Evolutionary conservation across 2,329 filamentous ascomycete genomes (phyloP).

Genomic region (Talaromyces sp.): DNA sequence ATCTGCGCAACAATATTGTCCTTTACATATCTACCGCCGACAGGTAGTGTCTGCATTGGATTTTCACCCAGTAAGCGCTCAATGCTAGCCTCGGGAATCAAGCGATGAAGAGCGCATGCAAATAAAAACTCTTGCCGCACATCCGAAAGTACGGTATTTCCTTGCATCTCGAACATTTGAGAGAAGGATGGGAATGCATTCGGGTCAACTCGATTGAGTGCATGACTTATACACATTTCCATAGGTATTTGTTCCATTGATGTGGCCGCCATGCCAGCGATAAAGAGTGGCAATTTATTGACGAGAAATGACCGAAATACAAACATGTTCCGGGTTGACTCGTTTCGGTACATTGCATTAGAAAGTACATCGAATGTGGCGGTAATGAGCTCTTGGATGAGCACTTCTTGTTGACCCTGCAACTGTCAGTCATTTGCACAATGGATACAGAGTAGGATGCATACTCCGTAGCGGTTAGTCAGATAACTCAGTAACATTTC

Average conservation of each 20-base stretch:
- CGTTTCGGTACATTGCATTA: slow-evolving; percentile 74
- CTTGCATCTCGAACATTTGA: slow-evolving; percentile 60
- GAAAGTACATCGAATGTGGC: slow-evolving; percentile 87
- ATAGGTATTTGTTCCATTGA: slow-evolving; percentile 59
- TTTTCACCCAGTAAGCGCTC: slow-evolving; percentile 79
- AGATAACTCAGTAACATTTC: slow-evolving; percentile 72
- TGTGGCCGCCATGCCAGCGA: slow-evolving; percentile 56
- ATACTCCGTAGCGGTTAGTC: slow-evolving; percentile 76
- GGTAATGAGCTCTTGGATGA: slow-evolving; percentile 77
- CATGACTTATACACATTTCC: slow-evolving; percentile 64
- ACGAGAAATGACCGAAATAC: slow-evolving; percentile 83
- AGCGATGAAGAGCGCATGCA: slow-evolving; percentile 79
- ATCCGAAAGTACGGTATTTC: slow-evolving; percentile 58
- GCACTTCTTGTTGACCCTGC: slow-evolving; percentile 71
- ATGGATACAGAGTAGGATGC: slow-evolving; percentile 19
- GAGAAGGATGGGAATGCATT: slow-evolving; percentile 63
- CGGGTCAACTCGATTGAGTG: slow-evolving; percentile 60
- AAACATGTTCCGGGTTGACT: slow-evolving; percentile 60
- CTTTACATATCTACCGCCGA: slow-evolving; percentile 70
- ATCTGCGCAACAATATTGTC: slow-evolving; percentile 77
- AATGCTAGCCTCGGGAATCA: slow-evolving; percentile 76
- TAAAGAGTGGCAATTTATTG: slow-evolving; percentile 63
- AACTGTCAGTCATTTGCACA: slow-evolving; percentile 10
- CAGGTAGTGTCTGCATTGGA: slow-evolving; percentile 73
- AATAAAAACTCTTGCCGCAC: slow-evolving; percentile 83